Evolutionary conservation across 116 monocot species (phyloP).

Genomic region (Zostera marina): DNA sequence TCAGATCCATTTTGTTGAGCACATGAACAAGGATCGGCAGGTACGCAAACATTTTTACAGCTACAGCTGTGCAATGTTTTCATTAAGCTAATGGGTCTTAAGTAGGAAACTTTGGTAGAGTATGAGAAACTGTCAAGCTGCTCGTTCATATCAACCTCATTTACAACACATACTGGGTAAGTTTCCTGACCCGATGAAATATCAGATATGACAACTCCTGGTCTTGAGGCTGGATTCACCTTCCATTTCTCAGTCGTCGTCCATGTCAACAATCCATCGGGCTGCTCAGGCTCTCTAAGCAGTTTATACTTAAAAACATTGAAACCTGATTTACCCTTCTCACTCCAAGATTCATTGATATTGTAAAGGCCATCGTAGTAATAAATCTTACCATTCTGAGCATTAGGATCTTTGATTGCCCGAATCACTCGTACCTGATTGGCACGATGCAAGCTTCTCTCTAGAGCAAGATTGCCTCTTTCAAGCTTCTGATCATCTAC

Average conservation of each 20-base stretch:
- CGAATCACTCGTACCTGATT: slow-evolving; percentile 65
- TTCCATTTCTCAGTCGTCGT: slow-evolving; percentile 58
- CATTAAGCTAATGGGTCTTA: slow-evolving; percentile 14
- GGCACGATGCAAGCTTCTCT: slow-evolving; percentile 45
- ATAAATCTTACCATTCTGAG: slow-evolving; percentile 42
- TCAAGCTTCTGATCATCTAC: slow-evolving; percentile 73
- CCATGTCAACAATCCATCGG: slow-evolving; percentile 62
- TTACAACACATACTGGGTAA: slow-evolving; percentile 59
- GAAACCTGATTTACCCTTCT: slow-evolving; percentile 54
- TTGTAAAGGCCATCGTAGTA: slow-evolving; percentile 87
- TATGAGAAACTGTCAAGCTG: slow-evolving; percentile 54
- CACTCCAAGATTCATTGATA: slow-evolving; percentile 57
- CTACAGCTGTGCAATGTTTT: slow-evolving; percentile 27
- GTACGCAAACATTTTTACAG: slow-evolving; percentile 41
- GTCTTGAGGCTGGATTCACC: slow-evolving; percentile 41
- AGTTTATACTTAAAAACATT: slow-evolving; percentile 72
- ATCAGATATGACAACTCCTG: slow-evolving; percentile 38
- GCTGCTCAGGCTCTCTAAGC: slow-evolving; percentile 50
- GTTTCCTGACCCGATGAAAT: slow-evolving; percentile 58
- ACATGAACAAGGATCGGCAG: slow-evolving; percentile 55
- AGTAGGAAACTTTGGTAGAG: slow-evolving; percentile 25
- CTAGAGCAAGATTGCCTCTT: slow-evolving; percentile 81
- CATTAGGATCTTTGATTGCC: slow-evolving; percentile 34
- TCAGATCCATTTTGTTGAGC: slow-evolving; percentile 37
- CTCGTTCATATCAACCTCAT: slow-evolving; percentile 61